phyloP scores from a whole-genome alignment of 495 filamentous ascomycete species.

The Penicillium riverlandense region DNA sequence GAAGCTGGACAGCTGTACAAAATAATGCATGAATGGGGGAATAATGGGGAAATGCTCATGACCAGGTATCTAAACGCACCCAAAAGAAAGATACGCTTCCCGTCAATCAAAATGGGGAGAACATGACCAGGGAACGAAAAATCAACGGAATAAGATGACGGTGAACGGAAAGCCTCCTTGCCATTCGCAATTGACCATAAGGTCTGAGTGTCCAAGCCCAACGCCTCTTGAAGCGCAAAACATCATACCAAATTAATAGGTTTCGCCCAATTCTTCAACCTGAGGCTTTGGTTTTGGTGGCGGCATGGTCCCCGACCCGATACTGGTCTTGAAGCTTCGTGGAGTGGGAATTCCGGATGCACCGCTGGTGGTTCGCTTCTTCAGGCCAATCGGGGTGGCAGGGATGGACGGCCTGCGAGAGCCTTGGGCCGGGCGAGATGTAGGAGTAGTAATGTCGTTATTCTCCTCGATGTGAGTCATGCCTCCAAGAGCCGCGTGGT shows the following conservation, averaged over 20 bases:
- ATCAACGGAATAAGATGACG: not conserved
- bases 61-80: slow-evolving; percentile 12
- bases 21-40: slow-evolving; percentile 5
- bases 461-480: slow-evolving; percentile 42
- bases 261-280: slow-evolving; percentile 59
- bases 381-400: slow-evolving; percentile 22
- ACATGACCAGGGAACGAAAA: not conserved
- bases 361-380: slow-evolving; percentile 49
- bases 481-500: slow-evolving; percentile 27
- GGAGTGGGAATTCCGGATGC: slow-evolving; percentile 43
- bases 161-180: not conserved
- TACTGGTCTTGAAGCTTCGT: slow-evolving; percentile 42
- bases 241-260: slow-evolving; percentile 37
- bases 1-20: slow-evolving; percentile 11
- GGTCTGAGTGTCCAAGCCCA: not conserved
- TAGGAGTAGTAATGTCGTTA: slow-evolving; percentile 27
- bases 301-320: slow-evolving; percentile 44
- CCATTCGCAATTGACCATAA: not conserved
- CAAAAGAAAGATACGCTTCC: not conserved
- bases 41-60: slow-evolving; percentile 2
- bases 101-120: not conserved
- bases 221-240: not conserved
- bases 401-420: slow-evolving; percentile 32
- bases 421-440: slow-evolving; percentile 19
- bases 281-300: slow-evolving; percentile 44